Conservation (phyloP, 2,329 filamentous ascomycete species). For the Colletotrichum falcatum region DNA sequence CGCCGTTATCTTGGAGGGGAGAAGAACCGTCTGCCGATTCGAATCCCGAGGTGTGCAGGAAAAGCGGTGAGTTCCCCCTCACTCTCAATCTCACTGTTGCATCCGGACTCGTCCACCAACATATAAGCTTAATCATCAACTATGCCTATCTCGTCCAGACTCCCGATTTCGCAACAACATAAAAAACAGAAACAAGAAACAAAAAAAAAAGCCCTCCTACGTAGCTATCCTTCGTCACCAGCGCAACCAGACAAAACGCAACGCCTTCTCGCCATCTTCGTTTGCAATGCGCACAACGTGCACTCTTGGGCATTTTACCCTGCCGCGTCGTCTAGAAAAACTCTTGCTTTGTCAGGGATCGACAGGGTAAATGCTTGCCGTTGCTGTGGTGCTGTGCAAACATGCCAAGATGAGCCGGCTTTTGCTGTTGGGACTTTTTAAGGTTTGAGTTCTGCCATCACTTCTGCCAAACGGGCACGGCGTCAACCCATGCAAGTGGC, state of each 20-base stretch:
- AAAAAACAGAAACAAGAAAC: too few species aligned
- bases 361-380: background rate
- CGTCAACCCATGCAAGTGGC: background rate
- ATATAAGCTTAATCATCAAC: background rate
- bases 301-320: background rate
- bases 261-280: background rate
- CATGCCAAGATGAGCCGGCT: background rate
- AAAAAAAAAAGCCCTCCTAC: too few species aligned
- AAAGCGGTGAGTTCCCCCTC: background rate
- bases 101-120: background rate
- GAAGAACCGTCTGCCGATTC: too few species aligned
- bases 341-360: background rate
- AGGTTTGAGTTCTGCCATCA: background rate
- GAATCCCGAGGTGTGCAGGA: background rate
- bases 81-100: background rate
- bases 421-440: background rate
- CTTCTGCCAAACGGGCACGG: background rate
- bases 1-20: background rate
- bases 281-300: too few species aligned
- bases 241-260: background rate
- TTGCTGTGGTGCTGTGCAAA: too few species aligned
- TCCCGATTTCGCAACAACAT: background rate
- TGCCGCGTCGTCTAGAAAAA: too few species aligned
- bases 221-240: too few species aligned
- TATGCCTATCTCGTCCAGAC: background rate